Evolutionary conservation across 1,139 yeast genomes (phyloP).

Genomic region (Protomyces arabidopsidicola): DNA sequence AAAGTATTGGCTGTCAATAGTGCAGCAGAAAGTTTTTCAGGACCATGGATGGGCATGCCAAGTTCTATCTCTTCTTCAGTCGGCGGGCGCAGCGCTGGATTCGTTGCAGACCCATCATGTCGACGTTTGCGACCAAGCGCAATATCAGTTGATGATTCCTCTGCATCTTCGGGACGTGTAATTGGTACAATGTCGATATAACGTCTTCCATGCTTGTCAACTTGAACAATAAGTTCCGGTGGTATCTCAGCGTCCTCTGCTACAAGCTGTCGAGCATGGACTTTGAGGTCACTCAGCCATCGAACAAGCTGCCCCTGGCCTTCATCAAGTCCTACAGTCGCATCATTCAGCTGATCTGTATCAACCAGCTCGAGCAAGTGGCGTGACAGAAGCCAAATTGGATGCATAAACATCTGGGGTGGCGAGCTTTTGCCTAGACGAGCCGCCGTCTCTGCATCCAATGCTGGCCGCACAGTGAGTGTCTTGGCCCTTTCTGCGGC

Average conservation of each 20-base stretch:
- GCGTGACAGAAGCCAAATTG: background rate
- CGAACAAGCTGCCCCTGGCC: background rate
- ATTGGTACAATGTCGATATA: background rate
- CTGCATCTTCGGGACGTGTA: background rate
- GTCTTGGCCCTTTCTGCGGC: background rate
- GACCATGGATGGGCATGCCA: background rate
- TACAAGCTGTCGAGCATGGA: background rate
- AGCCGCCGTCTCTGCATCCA: background rate
- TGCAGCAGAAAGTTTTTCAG: background rate
- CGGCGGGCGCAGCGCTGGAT: background rate
- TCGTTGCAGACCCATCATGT: background rate
- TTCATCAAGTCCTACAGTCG: background rate
- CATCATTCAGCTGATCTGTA: background rate
- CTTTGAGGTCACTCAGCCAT: background rate
- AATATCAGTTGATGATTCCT: background rate
- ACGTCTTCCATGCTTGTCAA: background rate
- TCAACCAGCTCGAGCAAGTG: background rate
- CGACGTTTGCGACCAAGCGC: background rate
- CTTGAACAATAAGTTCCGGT: background rate
- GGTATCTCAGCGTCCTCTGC: background rate
- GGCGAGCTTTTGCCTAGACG: background rate
- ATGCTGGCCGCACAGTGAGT: background rate
- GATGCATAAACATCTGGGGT: background rate
- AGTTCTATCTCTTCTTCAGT: background rate
- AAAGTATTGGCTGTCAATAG: background rate